These are phyloP conservation scores for Vigna hirtella DNA, from an alignment of 306 rosid species.

Conservation along the genomic window DNA sequence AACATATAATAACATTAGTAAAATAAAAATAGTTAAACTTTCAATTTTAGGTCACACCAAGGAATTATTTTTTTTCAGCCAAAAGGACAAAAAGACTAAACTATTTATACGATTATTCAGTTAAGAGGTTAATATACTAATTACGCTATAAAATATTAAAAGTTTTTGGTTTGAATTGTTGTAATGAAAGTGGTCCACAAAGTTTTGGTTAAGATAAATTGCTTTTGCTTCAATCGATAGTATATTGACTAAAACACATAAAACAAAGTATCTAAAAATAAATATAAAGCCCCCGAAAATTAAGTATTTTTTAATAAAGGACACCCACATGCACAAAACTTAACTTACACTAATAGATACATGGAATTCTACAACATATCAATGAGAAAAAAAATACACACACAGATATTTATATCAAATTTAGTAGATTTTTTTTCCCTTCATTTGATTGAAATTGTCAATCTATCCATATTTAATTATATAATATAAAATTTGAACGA, in stretches of 20 bases:
- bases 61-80: slow-evolving; percentile 22
- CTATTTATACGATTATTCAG: not conserved
- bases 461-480: too few species aligned
- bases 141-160: slow-evolving; percentile 6
- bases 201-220: slow-evolving; percentile 20
- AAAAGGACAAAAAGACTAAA: slow-evolving; percentile 1
- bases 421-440: too few species aligned
- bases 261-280: slow-evolving; percentile 15
- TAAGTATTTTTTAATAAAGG: slow-evolving; percentile 12
- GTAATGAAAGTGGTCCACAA: slow-evolving; percentile 40
- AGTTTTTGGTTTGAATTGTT: slow-evolving; percentile 29
- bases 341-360: slow-evolving; percentile 21
- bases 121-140: not conserved
- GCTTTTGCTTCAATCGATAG: slow-evolving; percentile 37
- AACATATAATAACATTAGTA: too few species aligned
- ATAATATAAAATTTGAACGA: too few species aligned
- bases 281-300: slow-evolving; percentile 13
- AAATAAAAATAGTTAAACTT: not conserved
- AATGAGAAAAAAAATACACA: not conserved
- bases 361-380: slow-evolving; percentile 31
- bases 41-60: slow-evolving; percentile 37
- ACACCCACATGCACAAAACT: slow-evolving; percentile 43
- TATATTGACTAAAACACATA: slow-evolving; percentile 44
- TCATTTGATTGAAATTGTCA: too few species aligned
- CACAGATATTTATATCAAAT: too few species aligned